Base-by-base conservation (phyloP, 306 rosid genomes). In the Trifolium dubium region DNA sequence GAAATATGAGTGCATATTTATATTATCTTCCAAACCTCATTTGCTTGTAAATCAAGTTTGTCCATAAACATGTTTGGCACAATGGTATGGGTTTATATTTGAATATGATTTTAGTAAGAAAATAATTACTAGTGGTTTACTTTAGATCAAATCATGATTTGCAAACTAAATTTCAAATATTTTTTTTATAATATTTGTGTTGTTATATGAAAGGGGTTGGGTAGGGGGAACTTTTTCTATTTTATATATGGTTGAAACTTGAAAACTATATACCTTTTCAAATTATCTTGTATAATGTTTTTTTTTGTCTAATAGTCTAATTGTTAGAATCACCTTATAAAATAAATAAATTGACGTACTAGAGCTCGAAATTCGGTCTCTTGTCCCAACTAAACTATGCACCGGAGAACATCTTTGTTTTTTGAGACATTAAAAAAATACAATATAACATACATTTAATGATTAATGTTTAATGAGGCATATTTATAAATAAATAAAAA, bases 31-130 rank as follows among this genome's bases (percentile, higher is more conserved):
- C 29, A 34, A 35, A 58, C 29, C 68, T 1, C 29, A 63, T 2
- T 63, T 63, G 43, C 47, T 34, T 34, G 47, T 15, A 63, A 63
- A 35, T 15, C 35, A 13, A 35, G 68, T 63, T 34, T 63, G 29
- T 63, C 4, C 46, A 63, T 8, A 58, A 54, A 58, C n/a, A 63
- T 35, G 68, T 35, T 9, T 15, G 28, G 14, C 68, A 63, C 44
- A 34, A 35, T 15, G 23, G 32, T 8, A n/a, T 35, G 19, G 68
- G 29, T 63, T 63, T 15, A 63, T 63, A 63, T 8, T 63, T 63
- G 8, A 56, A 56, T 56, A 28, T 56, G 35, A 63, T 8, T 34
- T 34, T n/a, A 3, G 28, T 34, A 7, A 60, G 34, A 8, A 1
- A n/a, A 23, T 23, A 32, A 14, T 4, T 5, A 6, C 13, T 12